Base-by-base conservation (phyloP, 495 filamentous ascomycete genomes). In the Evansstolkia leycettana region DNA sequence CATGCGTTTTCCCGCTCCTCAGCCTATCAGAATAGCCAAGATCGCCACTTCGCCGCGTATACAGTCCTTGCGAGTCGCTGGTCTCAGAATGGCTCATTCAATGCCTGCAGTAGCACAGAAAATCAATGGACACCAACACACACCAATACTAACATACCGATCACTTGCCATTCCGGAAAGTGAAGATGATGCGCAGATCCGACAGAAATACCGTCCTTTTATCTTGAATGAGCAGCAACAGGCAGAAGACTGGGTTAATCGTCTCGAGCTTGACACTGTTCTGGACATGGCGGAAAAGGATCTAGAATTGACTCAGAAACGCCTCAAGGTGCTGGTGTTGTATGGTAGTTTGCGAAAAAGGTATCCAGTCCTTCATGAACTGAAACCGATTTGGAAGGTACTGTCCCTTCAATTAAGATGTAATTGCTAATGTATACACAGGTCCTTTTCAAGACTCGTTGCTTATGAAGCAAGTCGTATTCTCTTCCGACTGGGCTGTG, bases 401-500 rank as follows among this genome's bases (percentile, higher is more conserved):
- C n/a, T n/a, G n/a, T 23, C 9, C n/a, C n/a, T n/a, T n/a, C n/a
- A 4, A 9, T 5, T 9, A 23, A 23, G 20, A 5, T 23, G 20
- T 9, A 23, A 9, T 23, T 23, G 20, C 20, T 23, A 9, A 23
- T 9, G n/a, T n/a, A n/a, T n/a, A 4, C 20, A 5, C 20, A 23
- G 20, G 17, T 80, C 76, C 5, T 82, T 75, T 45, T 80, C 76
- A 0, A 52, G 58, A 2, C 64, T 81, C 0, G 58, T 80, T 18
- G 77, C 77, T 1, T 72, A 60, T 16, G 78, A 82, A 57, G 71
- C 68, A 7, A 55, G 58, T 9, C 60, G 78, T 0, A 75, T 81
- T 35, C 70, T 82, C 13, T 71, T 71, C 49, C 70, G 75, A 5
- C 67, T 82, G 1, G 76, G 78, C 18, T 79, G 73, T 46, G 79